Evolutionary conservation across 352 stramenopile species (phyloP), one percentile per base, ranked within the genome.

Genomic region (Globisporangium ultimum): DNA sequence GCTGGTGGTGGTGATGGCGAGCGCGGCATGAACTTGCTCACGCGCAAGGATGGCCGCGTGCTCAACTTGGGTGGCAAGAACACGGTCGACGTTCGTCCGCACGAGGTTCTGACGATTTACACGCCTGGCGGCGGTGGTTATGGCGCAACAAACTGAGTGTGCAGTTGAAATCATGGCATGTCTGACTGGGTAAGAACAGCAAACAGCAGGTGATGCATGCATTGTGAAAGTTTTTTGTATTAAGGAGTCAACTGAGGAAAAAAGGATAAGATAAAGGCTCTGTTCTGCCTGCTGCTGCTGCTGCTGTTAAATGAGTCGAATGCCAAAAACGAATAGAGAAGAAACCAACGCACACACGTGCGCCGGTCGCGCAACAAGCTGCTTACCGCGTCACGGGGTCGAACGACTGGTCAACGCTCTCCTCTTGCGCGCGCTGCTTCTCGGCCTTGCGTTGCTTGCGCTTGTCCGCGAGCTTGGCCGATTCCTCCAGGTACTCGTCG

Each of bases 71-170:
- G 80, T 14, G 96, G 96, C 56, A 98, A 98, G 70, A 98, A 97
- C 71, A 99, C 95, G 55, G 91, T 98, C 21, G 66, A 92, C 28
- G 88, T 99, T 28, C 61, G 84, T 21, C 76, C 93, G 46, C 89
- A 97, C 48, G 97, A 99, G 67, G 65, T 93, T 21, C 85, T 99
- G 61, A 90, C 91, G 43, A 98, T 99, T 61, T 89, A 92, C 63
- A 98, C 97, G 49, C 97, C 97, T 8, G 97, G 97, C 22, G 97
- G 95, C 14, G 97, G 97, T 34, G 97, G 96, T 60, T 99, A 95
- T 61, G 96, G 96, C 34, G 53, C 52, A 20, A 48, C 21, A 10
- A 36, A 32, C 24, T 32, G 24, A 32, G 21, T 15, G 52, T 17
- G 6, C 24, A 46, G 14, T 24, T 5, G 24, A n/a, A 32, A 32